Conservation (phyloP, 1,284 basidiomycete genomes). For the Calocybe gambosa region DNA sequence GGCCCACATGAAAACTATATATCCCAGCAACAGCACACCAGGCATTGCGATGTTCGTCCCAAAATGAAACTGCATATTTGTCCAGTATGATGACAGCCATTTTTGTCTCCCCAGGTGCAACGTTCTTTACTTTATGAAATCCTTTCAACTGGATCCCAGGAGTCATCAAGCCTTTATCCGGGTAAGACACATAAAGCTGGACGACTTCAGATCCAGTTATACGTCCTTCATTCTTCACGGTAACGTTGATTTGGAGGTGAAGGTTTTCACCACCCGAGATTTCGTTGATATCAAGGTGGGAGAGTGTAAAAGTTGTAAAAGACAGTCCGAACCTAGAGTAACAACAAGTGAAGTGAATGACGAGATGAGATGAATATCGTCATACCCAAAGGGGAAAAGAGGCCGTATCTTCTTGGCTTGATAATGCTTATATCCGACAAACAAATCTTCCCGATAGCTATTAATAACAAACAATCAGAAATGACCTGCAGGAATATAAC, state of each 20-base stretch:
- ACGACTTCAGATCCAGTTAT: slow-evolving; percentile 58
- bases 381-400: slow-evolving; percentile 65
- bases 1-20: slow-evolving; percentile 43
- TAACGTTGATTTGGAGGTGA: slow-evolving; percentile 34
- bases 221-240: slow-evolving; percentile 52
- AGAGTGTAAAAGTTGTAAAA: slow-evolving; percentile 63
- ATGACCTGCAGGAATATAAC: not conserved
- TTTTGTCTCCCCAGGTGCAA: slow-evolving; percentile 11
- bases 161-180: slow-evolving; percentile 46
- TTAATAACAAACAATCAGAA: slow-evolving; percentile 1
- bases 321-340: slow-evolving; percentile 53
- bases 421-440: slow-evolving; percentile 71
- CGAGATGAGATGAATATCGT: not conserved
- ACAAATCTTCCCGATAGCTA: slow-evolving; percentile 57
- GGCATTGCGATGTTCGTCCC: slow-evolving; percentile 36
- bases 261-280: slow-evolving; percentile 27
- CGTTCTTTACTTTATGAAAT: slow-evolving; percentile 16
- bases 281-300: slow-evolving; percentile 34
- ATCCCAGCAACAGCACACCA: slow-evolving; percentile 41
- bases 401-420: slow-evolving; percentile 51
- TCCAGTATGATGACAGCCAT: slow-evolving; percentile 12
- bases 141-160: slow-evolving; percentile 49
- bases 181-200: slow-evolving; percentile 62
- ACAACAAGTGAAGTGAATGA: not conserved
- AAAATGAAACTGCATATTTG: slow-evolving; percentile 46